A percentile compares a stretch with the other conserved stretches of the same genome.
Conservation (phyloP, 2,329 filamentous ascomycete species). For the Chrysoporthe austroafricana region DNA sequence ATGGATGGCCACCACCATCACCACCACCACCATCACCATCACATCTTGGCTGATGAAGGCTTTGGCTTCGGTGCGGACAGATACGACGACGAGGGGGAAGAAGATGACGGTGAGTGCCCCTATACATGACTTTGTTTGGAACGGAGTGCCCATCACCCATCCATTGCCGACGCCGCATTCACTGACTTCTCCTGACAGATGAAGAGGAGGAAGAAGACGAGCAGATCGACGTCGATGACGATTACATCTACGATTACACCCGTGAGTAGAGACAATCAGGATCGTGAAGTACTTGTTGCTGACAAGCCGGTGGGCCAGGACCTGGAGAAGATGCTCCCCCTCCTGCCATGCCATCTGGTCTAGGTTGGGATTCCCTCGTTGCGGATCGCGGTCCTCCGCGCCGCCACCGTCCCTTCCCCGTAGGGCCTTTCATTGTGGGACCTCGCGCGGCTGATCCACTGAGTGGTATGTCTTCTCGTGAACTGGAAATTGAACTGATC, state of each 20-base stretch:
- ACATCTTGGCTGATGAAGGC: constrained; percentile 38
- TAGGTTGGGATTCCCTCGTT: constrained; percentile 62
- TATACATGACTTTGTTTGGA: not conserved
- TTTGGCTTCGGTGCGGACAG: constrained; percentile 26
- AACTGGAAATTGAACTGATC: constrained; percentile 17
- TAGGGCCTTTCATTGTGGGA: constrained; percentile 55
- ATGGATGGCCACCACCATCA: constrained; percentile 53
- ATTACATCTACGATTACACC: constrained; percentile 64
- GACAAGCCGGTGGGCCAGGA: constrained; percentile 27
- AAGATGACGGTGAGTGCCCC: constrained; percentile 55
- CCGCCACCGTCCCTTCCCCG: constrained; percentile 66
- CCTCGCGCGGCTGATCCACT: constrained; percentile 53
- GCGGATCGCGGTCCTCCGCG: constrained; percentile 54
- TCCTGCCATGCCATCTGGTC: constrained; percentile 47
- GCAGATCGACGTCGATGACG: constrained; percentile 70
- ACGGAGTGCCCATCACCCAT: not conserved
- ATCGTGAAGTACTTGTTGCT: not conserved
- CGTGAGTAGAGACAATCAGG: constrained; percentile 46
- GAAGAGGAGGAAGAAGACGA: constrained; percentile 70
- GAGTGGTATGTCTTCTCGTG: constrained; percentile 47
- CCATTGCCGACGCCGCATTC: not conserved
- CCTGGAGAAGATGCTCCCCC: constrained; percentile 48
- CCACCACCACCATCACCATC: constrained; percentile 45
- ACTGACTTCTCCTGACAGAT: constrained; percentile 33
- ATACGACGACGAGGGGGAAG: constrained; percentile 62